Evolutionary conservation across 2,329 filamentous ascomycete species (phyloP).

Genomic region (Aspergillus ochraceoroseus): DNA sequence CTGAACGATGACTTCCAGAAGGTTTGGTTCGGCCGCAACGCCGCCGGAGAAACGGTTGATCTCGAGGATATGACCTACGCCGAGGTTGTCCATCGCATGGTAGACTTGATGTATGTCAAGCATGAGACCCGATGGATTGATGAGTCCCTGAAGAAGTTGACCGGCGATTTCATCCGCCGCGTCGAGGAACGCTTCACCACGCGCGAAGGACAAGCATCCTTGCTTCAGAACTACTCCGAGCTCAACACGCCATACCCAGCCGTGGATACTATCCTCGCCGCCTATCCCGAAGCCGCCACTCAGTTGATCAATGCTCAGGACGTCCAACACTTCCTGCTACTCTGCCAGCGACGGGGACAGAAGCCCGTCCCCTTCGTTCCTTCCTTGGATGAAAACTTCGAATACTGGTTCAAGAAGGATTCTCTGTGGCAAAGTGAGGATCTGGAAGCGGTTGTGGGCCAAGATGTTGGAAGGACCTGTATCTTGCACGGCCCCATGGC

Average conservation of each 20-base stretch:
- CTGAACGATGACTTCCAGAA: constrained; percentile 96
- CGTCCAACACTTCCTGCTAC: constrained; percentile 89
- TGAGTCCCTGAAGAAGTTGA: constrained; percentile 71
- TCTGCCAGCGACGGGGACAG: constrained; percentile 86
- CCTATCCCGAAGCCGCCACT: constrained; percentile 78
- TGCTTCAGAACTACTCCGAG: constrained; percentile 85
- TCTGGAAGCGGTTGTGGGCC: constrained; percentile 86
- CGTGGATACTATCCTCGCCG: constrained; percentile 70
- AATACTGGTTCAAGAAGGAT: constrained; percentile 99
- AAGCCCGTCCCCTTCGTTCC: constrained; percentile 97
- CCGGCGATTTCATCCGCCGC: constrained; percentile 92
- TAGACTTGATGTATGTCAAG: constrained; percentile 86
- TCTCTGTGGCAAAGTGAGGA: constrained; percentile 99
- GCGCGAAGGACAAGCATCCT: constrained; percentile 64
- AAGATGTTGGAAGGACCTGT: constrained; percentile 93
- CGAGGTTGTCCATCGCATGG: constrained; percentile 79
- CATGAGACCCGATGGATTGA: constrained; percentile 92
- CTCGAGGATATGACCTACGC: constrained; percentile 94
- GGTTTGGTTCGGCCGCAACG: constrained; percentile 90
- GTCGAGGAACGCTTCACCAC: constrained; percentile 92
- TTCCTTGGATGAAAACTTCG: constrained; percentile 91
- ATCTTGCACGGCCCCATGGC: constrained; percentile 94
- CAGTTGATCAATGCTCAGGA: constrained; percentile 98
- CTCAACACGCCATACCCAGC: constrained; percentile 74
- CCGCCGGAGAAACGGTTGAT: constrained; percentile 72